Conservation (phyloP, 495 filamentous ascomycete species). For the Aspergillus biplanus region DNA sequence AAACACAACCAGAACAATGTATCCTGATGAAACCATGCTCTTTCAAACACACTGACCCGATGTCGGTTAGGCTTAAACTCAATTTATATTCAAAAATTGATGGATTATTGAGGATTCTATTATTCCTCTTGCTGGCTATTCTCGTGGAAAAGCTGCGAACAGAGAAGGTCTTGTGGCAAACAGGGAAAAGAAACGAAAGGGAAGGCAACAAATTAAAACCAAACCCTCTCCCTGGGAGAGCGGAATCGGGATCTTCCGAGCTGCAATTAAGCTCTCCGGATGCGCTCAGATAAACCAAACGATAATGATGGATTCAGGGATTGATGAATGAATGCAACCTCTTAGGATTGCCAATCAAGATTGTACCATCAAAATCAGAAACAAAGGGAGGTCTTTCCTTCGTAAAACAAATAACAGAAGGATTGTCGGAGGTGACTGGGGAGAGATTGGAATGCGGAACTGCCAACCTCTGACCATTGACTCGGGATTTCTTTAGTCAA, state of each 20-base stretch:
- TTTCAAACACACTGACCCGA: neutral
- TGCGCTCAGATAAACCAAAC: neutral
- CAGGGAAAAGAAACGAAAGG: neutral
- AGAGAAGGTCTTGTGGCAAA: neutral
- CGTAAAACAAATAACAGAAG: no score
- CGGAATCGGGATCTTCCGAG: conserved; percentile 8
- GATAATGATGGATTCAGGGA: neutral
- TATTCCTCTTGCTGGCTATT: neutral
- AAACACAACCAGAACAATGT: neutral
- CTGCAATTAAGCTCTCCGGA: neutral
- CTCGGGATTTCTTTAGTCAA: no score
- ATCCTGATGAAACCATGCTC: neutral
- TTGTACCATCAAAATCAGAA: neutral
- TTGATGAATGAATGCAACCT: neutral
- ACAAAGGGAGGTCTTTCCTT: neutral
- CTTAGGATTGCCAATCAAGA: neutral
- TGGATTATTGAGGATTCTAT: neutral
- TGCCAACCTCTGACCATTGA: no score
- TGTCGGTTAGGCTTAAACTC: neutral
- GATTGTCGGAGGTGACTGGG: no score
- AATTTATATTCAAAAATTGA: neutral
- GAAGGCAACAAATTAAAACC: neutral
- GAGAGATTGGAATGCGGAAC: no score
- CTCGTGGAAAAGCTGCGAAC: neutral
- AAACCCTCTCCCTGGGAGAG: neutral